Evolutionary conservation across 768 basidiomycete species (phyloP), one percentile per base, ranked within the genome.

Genomic region (Termitomyces sp.): DNA sequence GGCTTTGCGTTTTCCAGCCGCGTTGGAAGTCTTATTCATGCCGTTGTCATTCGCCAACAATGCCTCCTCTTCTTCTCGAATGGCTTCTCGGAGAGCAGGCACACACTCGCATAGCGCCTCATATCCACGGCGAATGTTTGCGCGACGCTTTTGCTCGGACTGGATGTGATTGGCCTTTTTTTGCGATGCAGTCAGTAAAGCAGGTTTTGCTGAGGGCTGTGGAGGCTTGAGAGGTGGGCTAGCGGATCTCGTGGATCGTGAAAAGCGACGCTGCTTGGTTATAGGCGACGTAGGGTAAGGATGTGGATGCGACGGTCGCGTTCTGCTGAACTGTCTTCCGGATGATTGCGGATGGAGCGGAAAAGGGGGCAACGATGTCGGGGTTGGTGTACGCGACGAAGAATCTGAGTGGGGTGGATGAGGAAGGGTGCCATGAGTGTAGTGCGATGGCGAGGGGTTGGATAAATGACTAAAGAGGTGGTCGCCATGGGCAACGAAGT

Each of bases 101-200:
- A 97, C 87, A 28, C 84, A 83, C 26, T 87, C 87, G 65, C 93
- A 94, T 0, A 97, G 77, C 7, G 88, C 85, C 64, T 95, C 94
- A 68, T 96, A 96, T 11, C 93, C 94, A 40, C 86, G 74, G 11
- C 92, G 80, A 52, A 97, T 96, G 65, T 94, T 94, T 14, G 92
- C 92, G 33, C 94, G 84, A 26, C 94, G 86, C 70, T 95, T 95
- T 75, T 96, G 93, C 74, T 97, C 94, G 2, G 87, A 90, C 64
- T 92, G 89, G 62, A 97, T 96, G 67, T 97, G 94, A 65, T 95
- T 95, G 41, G 88, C 88, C 68, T 94, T 92, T 69, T 95, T 95
- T 76, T 94, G 91, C 2, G 88, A 86, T 0, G 90, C 83, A 1
- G 88, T 86, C 26, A 95, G 79, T 26, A 94, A 77, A 1, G 79